phyloP scores from a whole-genome alignment of 164 flowering plant genomes.

The Malania oleifera region DNA sequence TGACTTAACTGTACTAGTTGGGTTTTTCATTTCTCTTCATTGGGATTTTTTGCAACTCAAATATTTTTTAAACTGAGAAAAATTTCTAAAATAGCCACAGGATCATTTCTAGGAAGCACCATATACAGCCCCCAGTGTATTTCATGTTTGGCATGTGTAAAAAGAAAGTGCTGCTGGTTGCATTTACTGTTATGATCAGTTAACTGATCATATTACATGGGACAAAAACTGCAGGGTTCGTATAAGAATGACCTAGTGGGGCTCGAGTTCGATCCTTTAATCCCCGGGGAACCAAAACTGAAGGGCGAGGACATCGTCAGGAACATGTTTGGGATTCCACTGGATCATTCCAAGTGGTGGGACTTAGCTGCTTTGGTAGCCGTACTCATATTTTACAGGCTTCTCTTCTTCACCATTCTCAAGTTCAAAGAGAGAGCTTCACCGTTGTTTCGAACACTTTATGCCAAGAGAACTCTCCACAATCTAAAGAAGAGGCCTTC shows the following conservation, averaged over 20 bases:
- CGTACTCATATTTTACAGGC: constrained; percentile 43
- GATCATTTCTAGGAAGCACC: no score
- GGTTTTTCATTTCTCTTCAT: no score
- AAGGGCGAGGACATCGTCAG: constrained; percentile 41
- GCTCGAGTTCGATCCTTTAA: constrained; percentile 50
- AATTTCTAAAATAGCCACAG: no score
- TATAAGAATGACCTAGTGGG: constrained; percentile 71
- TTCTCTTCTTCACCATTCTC: constrained; percentile 51
- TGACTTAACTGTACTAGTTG: no score
- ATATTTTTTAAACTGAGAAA: no score
- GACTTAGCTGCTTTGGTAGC: constrained; percentile 41
- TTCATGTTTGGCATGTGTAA: no score
- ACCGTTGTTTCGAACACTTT: constrained; percentile 37
- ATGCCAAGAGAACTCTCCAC: constrained; percentile 35
- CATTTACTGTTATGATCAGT: no score
- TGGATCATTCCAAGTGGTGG: constrained; percentile 70
- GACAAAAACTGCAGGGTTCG: no score
- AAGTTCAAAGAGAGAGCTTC: constrained; percentile 56
- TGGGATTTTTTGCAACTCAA: no score
- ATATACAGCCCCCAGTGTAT: no score
- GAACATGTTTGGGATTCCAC: constrained; percentile 27
- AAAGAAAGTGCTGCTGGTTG: no score
- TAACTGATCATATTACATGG: no score
- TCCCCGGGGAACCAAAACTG: constrained; percentile 50
- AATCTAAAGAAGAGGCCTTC: constrained; percentile 49